Evolutionary conservation across 2,329 filamentous ascomycete genomes (phyloP).

Genomic region (Rhynchosporium secalis): DNA sequence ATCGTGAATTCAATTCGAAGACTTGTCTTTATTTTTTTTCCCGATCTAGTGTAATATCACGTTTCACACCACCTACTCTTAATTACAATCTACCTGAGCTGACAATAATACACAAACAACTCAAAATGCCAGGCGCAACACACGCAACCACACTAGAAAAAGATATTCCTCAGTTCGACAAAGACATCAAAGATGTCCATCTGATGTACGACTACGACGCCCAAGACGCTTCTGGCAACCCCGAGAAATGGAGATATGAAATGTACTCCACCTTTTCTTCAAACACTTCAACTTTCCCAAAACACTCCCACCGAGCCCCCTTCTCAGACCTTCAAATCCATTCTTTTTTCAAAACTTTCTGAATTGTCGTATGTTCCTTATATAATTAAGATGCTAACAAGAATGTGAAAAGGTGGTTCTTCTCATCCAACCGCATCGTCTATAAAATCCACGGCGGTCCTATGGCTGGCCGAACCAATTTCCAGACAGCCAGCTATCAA

Average conservation of each 20-base stretch:
- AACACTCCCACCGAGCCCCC: neutral
- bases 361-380: neutral
- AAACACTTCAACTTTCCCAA: neutral
- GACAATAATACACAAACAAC: neutral
- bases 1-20: too few relatives aligned
- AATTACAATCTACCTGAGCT: too few relatives aligned
- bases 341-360: too few relatives aligned
- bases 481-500: slow-evolving; percentile 55
- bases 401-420: slow-evolving; percentile 46
- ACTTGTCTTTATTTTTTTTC: too few relatives aligned
- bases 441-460: slow-evolving; percentile 61
- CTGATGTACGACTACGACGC: slow-evolving; percentile 59
- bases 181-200: slow-evolving; percentile 54
- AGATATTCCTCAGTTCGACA: slow-evolving; percentile 44
- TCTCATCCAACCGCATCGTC: slow-evolving; percentile 53
- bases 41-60: too few relatives aligned
- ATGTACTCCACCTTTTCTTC: slow-evolving; percentile 43
- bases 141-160: slow-evolving; percentile 21
- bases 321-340: neutral
- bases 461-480: slow-evolving; percentile 56
- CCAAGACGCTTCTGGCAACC: slow-evolving; percentile 48
- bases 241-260: slow-evolving; percentile 61
- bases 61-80: too few relatives aligned
- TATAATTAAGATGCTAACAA: neutral
- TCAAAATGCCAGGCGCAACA: slow-evolving; percentile 27